These are phyloP conservation scores for Colletotrichum lupini DNA, from an alignment of 2,329 filamentous ascomycete genomes.

Conservation along the genomic window DNA sequence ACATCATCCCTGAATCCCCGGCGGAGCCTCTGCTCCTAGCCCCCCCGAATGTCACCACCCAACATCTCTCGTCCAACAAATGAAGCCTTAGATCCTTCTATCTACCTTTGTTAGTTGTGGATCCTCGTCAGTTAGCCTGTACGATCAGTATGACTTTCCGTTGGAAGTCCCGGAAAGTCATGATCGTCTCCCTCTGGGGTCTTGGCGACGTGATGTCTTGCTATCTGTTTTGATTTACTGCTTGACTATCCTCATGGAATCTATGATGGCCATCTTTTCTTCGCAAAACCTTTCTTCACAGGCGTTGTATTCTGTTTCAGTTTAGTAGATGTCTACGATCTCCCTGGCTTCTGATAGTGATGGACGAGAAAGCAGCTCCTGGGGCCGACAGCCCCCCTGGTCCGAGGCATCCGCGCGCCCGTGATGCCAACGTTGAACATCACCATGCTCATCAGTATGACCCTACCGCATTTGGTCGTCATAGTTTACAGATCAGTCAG, in stretches of 20 bases:
- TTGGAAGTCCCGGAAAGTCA: neutral
- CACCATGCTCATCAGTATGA: neutral
- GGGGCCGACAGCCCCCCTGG: neutral
- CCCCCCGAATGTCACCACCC: neutral
- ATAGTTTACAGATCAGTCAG: constrained; percentile 24
- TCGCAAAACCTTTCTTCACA: neutral
- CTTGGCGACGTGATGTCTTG: constrained; percentile 11
- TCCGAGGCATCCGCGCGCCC: constrained; percentile 7
- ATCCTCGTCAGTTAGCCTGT: too few relatives aligned
- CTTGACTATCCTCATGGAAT: neutral
- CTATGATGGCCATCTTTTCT: neutral
- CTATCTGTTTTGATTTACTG: neutral
- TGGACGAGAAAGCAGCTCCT: constrained; percentile 12
- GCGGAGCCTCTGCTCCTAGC: constrained; percentile 15
- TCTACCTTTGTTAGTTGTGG: neutral
- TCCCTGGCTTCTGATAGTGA: neutral
- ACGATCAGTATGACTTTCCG: too few relatives aligned
- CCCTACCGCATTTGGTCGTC: constrained; percentile 11
- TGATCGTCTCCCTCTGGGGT: constrained; percentile 3
- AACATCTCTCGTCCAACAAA: neutral
- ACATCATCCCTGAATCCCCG: constrained; percentile 5
- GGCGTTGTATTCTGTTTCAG: rapidly evolving
- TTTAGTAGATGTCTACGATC: neutral
- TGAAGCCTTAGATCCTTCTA: neutral
- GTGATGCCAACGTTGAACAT: neutral